Evolutionary conservation across 2,329 filamentous ascomycete genomes (phyloP), one percentile per base, ranked within the genome.

Genomic region (Talaromyces albobiverticillius): DNA sequence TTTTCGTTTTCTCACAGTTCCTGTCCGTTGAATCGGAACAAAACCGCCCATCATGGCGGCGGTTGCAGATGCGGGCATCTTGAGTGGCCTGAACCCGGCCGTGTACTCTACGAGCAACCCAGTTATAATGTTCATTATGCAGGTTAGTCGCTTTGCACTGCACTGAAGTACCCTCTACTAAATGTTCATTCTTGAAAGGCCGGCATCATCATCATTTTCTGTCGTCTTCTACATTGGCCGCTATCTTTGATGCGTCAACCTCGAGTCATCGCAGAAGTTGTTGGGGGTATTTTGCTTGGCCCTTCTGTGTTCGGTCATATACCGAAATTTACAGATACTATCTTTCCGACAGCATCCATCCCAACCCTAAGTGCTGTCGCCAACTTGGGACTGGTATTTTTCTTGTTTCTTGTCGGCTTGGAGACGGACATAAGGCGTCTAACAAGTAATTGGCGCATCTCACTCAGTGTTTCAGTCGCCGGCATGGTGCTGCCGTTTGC

Each of bases 281-380:
- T 93, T 53, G 88, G 87, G n/a, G 89, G 89, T 51, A 89, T 94
- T 64, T 71, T 96, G 34, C 80, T 96, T 1, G 91, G 91, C 3
- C 91, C 91, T 1, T 94, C 91, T 0, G 88, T 95, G 20, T 87
- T 95, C 84, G 90, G 90, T 65, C 85, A 87, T 50, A 90, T 95
- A 20, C 90, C 90, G 1, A 84, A 86, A 36, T 96, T 95, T 74
- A 79, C 83, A 48, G 72, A 77, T 2, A 78, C 86, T 59, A 93
- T 96, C 60, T 96, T 96, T 65, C 90, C 91, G 0, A 66, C 76
- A 0, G 82, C 75, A 0, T 91, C 89, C 2, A 88, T 95, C 70
- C 85, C 89, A 2, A 84, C 86, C 50, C 76, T 96, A 47, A 86
- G 77, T 62, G 81, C 92, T 51, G 88, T 90, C 42, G 90, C 91